Conservation (phyloP, 148 eudicot genomes). For the Amaranthus hypochondriacus region DNA sequence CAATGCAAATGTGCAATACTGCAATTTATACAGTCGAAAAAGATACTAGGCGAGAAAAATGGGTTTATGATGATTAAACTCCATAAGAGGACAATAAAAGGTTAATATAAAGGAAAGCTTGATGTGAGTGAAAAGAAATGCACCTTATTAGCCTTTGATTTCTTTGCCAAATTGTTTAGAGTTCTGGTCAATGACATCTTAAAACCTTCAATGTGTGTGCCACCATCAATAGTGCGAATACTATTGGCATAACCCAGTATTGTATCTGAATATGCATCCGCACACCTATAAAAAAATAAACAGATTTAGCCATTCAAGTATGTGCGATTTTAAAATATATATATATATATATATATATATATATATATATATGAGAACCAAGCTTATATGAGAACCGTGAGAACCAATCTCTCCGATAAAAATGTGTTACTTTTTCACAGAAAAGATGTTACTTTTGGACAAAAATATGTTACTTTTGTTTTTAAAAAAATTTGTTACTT, state of each 20-base stretch:
- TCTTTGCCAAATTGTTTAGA: constrained; percentile 73
- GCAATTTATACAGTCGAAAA: background rate
- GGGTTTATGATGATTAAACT: background rate
- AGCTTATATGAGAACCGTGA: too few relatives aligned
- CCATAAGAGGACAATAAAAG: background rate
- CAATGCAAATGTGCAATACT: background rate
- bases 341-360: too few relatives aligned
- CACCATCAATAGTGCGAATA: constrained; percentile 97
- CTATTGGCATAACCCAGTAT: constrained; percentile 95
- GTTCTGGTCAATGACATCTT: constrained; percentile 88
- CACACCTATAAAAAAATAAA: constrained; percentile 49
- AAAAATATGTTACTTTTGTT: too few relatives aligned
- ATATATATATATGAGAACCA: too few relatives aligned
- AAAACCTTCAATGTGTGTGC: constrained; percentile 94
- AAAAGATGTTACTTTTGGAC: too few relatives aligned
- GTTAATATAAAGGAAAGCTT: background rate
- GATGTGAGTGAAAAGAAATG: constrained; percentile 1
- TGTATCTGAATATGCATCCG: constrained; percentile 94
- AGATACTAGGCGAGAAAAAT: background rate
- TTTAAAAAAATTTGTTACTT: too few relatives aligned
- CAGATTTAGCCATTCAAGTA: constrained; percentile 5
- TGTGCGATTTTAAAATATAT: background rate
- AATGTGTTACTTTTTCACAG: too few relatives aligned
- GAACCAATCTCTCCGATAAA: too few relatives aligned
- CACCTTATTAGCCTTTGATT: constrained; percentile 87